phyloP scores from a whole-genome alignment of 169 alveolate species.

The Condylostoma magnum region DNA sequence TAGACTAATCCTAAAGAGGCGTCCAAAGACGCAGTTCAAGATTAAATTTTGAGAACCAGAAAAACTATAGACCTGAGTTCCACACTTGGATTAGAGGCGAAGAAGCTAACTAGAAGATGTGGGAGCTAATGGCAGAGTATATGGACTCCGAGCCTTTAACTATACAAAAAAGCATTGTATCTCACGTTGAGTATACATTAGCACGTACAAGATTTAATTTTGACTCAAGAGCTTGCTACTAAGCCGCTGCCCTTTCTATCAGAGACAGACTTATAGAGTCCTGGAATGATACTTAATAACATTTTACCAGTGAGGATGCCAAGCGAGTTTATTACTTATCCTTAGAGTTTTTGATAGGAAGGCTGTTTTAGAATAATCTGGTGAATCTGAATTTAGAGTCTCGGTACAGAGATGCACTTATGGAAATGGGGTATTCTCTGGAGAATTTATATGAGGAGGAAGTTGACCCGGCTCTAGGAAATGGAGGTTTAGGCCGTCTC shows the following conservation, averaged over 20 bases:
- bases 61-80: constrained; percentile 25
- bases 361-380: constrained; percentile 91
- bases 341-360: constrained; percentile 93
- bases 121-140: constrained; percentile 32
- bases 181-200: constrained; percentile 90
- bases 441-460: constrained; percentile 93
- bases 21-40: no score
- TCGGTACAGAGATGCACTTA: constrained; percentile 84
- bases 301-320: constrained; percentile 81
- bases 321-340: constrained; percentile 92
- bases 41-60: background rate
- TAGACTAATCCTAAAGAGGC: no score
- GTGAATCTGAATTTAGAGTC: constrained; percentile 90
- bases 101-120: constrained; percentile 7
- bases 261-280: constrained; percentile 94
- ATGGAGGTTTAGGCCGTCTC: constrained; percentile 97
- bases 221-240: constrained; percentile 81
- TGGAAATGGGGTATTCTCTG: constrained; percentile 88
- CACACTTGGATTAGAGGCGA: background rate
- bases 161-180: constrained; percentile 23
- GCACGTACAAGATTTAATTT: constrained; percentile 93
- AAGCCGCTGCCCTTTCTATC: constrained; percentile 88
- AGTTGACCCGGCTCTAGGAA: constrained; percentile 97
- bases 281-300: constrained; percentile 91
- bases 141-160: constrained; percentile 11